phyloP scores from a whole-genome alignment of 805 yeast genomes.

The Lachancea dasiensis region DNA sequence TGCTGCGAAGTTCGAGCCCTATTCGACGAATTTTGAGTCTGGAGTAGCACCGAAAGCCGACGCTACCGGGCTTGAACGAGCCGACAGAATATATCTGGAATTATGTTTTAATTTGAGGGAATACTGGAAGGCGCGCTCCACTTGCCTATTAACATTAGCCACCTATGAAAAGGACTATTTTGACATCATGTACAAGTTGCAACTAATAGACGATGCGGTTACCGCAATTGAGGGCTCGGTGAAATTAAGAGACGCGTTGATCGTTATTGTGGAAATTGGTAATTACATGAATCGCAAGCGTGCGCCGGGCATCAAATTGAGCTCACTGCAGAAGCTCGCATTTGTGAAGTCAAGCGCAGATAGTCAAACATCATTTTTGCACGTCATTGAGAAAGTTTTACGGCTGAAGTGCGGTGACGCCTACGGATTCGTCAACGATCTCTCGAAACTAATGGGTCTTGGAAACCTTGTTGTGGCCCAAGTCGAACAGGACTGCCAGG shows the following conservation, averaged over 20 bases:
- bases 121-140: constrained; percentile 70
- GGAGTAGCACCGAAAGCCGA: constrained; percentile 38
- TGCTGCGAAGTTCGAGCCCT: constrained; percentile 56
- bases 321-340: constrained; percentile 61
- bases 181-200: constrained; percentile 52
- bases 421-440: constrained; percentile 54
- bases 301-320: constrained; percentile 64
- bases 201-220: constrained; percentile 54
- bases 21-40: constrained; percentile 44
- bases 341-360: constrained; percentile 62
- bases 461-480: constrained; percentile 60
- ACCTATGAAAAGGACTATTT: constrained; percentile 61
- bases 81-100: constrained; percentile 65
- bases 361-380: constrained; percentile 65
- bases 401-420: constrained; percentile 60
- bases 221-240: constrained; percentile 46
- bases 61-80: constrained; percentile 53
- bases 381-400: constrained; percentile 66
- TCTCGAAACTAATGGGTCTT: constrained; percentile 45
- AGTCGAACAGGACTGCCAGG: constrained; percentile 52
- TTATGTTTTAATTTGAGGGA: constrained; percentile 59
- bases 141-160: constrained; percentile 49
- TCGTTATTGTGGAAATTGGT: constrained; percentile 65
- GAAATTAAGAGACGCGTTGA: constrained; percentile 52
- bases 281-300: constrained; percentile 76